Evolutionary conservation across 2,329 filamentous ascomycete genomes (phyloP), one percentile per base, ranked within the genome.

Genomic region (Fusarium sambucinum): DNA sequence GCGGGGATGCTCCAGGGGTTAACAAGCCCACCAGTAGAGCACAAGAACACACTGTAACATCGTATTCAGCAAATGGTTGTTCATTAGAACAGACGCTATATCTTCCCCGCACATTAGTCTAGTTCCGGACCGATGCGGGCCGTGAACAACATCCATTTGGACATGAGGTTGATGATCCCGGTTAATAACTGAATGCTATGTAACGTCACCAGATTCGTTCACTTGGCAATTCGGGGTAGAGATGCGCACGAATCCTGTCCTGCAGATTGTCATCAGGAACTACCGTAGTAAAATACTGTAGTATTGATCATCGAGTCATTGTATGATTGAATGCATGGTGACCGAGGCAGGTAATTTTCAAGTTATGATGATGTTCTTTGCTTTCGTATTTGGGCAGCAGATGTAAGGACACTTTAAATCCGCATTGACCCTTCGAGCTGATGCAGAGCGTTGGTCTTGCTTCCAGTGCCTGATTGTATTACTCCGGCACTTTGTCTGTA

Each of bases 191-290:
- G 4, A 21, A n/a, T 1, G 5, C 27, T n/a, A 41, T 35, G 29
- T 32, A 51, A 14, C 17, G 23, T 42, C 23, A 12, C n/a, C n/a
- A 10, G 23, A 21, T 17, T 5, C n/a, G 4, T 5, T 8, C 4
- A 17, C 37, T 41, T 59, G 27, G 27, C 42, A 16, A 6, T 9
- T 7, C 16, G 17, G 33, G 16, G 7, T 23, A 4, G 11, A 35
- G 30, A 62, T 47, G 40, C 59, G 59, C 57, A 12, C 57, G 40
- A 62, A 62, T 62, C 47, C n/a, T 10, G 4, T 27, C 17, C 19
- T 23, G 29, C 33, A 0, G 40, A 62, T 62, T 47, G 2, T 9
- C 9, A 5, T 21, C 6, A 16, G 11, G 3, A n/a, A 30, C 30
- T 37, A 35, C 32, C 17, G 17, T 35, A 4, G n/a, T 2, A 19